Base-by-base conservation (phyloP, 2,329 filamentous ascomycete species). In the Sporothrix pallida region DNA sequence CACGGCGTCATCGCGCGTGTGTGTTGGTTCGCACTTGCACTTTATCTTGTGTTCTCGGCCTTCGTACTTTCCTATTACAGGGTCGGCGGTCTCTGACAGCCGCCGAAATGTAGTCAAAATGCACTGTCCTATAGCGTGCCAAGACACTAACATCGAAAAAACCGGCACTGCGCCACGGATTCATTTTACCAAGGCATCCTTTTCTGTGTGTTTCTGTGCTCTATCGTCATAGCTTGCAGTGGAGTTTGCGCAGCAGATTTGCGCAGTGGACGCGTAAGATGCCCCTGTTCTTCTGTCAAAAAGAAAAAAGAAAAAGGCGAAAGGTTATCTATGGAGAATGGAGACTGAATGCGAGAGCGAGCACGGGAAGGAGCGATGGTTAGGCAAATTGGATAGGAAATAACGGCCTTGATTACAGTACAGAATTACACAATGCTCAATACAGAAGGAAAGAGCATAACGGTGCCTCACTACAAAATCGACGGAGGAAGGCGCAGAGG, bases 71-170 rank as follows among this genome's bases (percentile, higher is more conserved):
- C 52, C 44, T 37, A 26, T 13, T 15, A 20, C 15, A 52, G 48
- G 50, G 50, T n/a, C 50, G 17, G 15, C 50, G 17, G 13, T 4
- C n/a, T 52, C 50, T 52, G n/a, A 20, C 52, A 56, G 20, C 5
- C n/a, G 52, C 9, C 52, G 52, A 56, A 56, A 12, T 56, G 6
- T n/a, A 56, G 20, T 12, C 20, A 56, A 50, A 20, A 9, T 37
- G n/a, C 20, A 26, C 37, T 46, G 20, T 23, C 9, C 15, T 5
- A 62, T 23, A 68, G 65, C 20, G 26, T 4, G 71, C 71, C 71
- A 72, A 72, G 71, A 17, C 71, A 42, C 71, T 72, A 72, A 67
- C 58, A 46, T 26, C 26, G 20, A 63, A 67, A 62, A 72, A 54
- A 52, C 68, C 12, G 31, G 23, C 70, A 37, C 70, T 65, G 70